Conservation (phyloP, 352 stramenopile genomes). For the Sclerospora graminicola region DNA sequence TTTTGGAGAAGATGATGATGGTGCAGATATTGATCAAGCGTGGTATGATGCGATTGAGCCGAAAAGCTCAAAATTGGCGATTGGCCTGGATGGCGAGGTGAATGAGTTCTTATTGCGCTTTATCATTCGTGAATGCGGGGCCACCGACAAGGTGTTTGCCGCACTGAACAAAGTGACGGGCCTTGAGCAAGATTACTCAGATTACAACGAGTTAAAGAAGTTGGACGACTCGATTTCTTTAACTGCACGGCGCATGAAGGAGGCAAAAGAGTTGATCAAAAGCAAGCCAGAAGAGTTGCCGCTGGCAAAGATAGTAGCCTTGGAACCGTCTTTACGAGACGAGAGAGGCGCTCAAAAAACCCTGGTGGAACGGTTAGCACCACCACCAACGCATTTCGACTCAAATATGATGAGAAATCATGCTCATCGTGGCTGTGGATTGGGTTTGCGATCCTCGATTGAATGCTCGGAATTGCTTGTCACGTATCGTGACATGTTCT, state of each 20-base stretch:
- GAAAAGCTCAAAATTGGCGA: conserved; percentile 27
- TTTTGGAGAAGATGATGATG: conserved; percentile 87
- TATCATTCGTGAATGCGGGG: conserved; percentile 42
- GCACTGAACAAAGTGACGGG: conserved; percentile 45
- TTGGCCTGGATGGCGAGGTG: conserved; percentile 47
- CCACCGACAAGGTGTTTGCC: conserved; percentile 44
- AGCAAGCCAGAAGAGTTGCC: conserved; percentile 13
- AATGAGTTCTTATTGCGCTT: conserved; percentile 66
- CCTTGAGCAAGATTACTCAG: conserved; percentile 46
- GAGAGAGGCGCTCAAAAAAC: conserved; percentile 4
- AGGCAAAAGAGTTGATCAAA: conserved; percentile 31
- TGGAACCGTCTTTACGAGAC: conserved; percentile 23
- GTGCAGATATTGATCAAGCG: conserved; percentile 61
- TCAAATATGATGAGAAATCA: conserved; percentile 42
- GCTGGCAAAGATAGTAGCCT: conserved; percentile 22
- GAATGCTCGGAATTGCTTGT: conserved; percentile 72
- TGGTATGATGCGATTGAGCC: conserved; percentile 48
- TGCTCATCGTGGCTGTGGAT: conserved; percentile 19
- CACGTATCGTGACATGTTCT: conserved; percentile 88
- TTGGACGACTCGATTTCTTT: conserved; percentile 28
- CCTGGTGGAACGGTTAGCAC: conserved; percentile 33
- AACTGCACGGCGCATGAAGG: conserved; percentile 30
- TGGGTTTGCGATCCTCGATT: conserved; percentile 38
- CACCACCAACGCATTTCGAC: conserved; percentile 53
- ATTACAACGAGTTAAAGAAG: conserved; percentile 70